Evolutionary conservation across 78 protist species (phyloP).

Genomic region (Diacronema lutheri): DNA sequence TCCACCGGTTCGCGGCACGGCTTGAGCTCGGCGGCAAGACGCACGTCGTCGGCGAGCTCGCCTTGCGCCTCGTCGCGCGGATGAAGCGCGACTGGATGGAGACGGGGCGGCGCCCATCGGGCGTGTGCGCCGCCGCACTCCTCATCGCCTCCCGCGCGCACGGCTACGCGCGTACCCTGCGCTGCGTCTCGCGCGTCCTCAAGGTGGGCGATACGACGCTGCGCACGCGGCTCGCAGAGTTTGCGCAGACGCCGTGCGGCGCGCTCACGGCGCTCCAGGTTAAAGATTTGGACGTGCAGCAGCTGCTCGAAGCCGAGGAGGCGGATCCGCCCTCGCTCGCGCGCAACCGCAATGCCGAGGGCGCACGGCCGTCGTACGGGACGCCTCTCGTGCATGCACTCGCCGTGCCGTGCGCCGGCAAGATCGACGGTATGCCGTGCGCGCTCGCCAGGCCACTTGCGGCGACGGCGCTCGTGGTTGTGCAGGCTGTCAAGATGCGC

Average conservation of each 20-base stretch:
- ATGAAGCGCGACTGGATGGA: slow-evolving; percentile 94
- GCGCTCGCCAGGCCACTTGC: not conserved
- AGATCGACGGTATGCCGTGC: too few relatives aligned
- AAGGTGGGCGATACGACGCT: slow-evolving; percentile 68
- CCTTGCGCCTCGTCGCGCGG: slow-evolving; percentile 72
- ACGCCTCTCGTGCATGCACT: not conserved
- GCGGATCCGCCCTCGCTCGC: slow-evolving; percentile 20
- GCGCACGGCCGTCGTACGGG: not conserved
- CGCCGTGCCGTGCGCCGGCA: not conserved
- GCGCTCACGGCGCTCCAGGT: slow-evolving; percentile 23
- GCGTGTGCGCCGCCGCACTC: slow-evolving; percentile 88
- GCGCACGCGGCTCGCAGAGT: slow-evolving; percentile 35
- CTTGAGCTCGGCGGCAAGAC: slow-evolving; percentile 81
- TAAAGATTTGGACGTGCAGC: not conserved
- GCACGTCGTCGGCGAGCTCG: slow-evolving; percentile 58
- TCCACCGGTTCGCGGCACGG: slow-evolving; percentile 78
- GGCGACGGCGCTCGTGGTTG: not conserved
- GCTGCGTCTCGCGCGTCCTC: slow-evolving; percentile 71
- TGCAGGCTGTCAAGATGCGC: not conserved
- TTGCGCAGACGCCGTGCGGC: slow-evolving; percentile 16
- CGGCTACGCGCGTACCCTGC: slow-evolving; percentile 77
- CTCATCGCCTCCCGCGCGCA: slow-evolving; percentile 89
- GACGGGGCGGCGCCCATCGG: slow-evolving; percentile 87
- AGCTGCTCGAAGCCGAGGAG: not conserved
- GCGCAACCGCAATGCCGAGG: not conserved